Base-by-base conservation (phyloP, 2,329 filamentous ascomycete species). In the Piedraia hortae region DNA sequence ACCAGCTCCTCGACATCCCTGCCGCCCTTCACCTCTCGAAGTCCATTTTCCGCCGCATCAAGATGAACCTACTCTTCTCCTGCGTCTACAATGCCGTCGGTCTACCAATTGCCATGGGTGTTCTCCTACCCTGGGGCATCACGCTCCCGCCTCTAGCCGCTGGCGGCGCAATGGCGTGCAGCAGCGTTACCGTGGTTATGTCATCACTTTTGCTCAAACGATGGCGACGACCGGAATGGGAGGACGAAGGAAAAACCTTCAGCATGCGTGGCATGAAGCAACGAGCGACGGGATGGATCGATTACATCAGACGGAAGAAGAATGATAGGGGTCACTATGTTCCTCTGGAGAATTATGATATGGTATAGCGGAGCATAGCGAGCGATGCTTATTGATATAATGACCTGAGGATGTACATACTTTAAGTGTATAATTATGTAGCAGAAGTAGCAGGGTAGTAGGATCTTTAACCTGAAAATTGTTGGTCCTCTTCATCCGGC, bases 141-240 rank as follows among this genome's bases (percentile, higher is more conserved):
- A 68, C 78, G 36, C 54, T 93, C 31, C 85, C 89, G 34, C 80
- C 85, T 12, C 82, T 93, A 68, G 78, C 80, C 21, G 85, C 85
- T 1, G 80, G 78, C 10, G 77, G 74, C 3, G 85, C 85, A 21
- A 93, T 97, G 80, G 82, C 80, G 2, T 64, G 60, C 31, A 85
- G 72, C 26, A 82, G 71, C 32, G 77, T 97, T 20, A 85, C 71
- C 27, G 85, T 97, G 3, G 82, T 93, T 1, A 54, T 68, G 4
- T 80, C 69, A 43, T 77, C 68, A 34, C 50, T 97, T 25, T 55
- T 89, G 17, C 54, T 97, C 28, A 88, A 77, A 42, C 67, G 75
- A 42, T 93, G 82, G 80, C 62, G 54, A 30, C 55, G 80, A 9
- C 85, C 85, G 0, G 47, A 48, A 14, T 93, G 78, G 78, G 82